Evolutionary conservation across 73 alveolate species (phyloP).

Genomic region (Diophrys sp.): DNA sequence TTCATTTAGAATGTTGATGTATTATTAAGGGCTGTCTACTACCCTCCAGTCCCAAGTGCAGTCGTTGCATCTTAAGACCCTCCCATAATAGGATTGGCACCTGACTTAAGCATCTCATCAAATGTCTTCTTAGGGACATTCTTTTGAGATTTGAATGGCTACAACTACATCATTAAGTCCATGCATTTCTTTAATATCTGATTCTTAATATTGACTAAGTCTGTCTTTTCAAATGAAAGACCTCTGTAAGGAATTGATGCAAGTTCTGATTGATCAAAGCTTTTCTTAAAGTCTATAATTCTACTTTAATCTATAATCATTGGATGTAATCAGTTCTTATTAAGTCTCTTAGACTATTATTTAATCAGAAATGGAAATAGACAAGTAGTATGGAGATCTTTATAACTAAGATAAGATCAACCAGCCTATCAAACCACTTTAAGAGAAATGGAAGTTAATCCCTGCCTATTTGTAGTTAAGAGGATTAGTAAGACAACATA

Average conservation of each 20-base stretch:
- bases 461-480: slow-evolving; percentile 89
- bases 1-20: too few species aligned
- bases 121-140: neutral
- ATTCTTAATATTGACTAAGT: neutral
- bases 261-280: too few species aligned
- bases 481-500: slow-evolving; percentile 95
- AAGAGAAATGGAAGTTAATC: slow-evolving; percentile 92
- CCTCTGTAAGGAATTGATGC: neutral
- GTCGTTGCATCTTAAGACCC: too few species aligned
- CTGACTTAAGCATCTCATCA: too few species aligned
- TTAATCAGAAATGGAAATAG: neutral
- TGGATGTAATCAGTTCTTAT: too few species aligned
- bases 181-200: neutral
- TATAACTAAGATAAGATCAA: neutral
- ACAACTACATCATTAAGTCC: neutral
- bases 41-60: too few species aligned
- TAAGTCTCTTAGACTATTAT: too few species aligned
- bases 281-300: too few species aligned
- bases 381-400: neutral
- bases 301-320: too few species aligned
- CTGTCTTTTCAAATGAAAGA: neutral
- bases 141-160: neutral
- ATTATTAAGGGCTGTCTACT: too few species aligned
- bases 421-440: neutral
- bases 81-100: too few species aligned